Evolutionary conservation across 768 basidiomycete species (phyloP), one percentile per base, ranked within the genome.

Genomic region (Pisolithus orientalis): DNA sequence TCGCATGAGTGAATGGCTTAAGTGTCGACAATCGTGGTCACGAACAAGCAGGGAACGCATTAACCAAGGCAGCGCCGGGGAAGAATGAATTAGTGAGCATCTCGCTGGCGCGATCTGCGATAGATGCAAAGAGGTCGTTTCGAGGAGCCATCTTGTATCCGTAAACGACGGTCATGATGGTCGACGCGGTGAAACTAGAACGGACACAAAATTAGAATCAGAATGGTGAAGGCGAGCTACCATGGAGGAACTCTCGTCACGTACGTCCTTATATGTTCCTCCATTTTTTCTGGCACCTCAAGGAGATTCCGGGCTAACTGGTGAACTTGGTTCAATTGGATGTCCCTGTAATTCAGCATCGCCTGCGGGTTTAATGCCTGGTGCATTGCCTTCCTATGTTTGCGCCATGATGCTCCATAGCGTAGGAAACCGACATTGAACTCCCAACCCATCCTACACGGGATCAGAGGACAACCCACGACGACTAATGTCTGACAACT

Each of bases 371-470:
- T 63, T 55, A 74, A 63, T n/a, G 58, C 59, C 34, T 75, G 70
- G 39, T 73, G 71, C 52, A 68, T 67, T 32, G 69, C 61, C 43
- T 68, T 65, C 32, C 73, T 58, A 50, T 74, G 69, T 31, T 55
- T 60, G 7, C 72, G 65, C 75, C 74, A 76, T 42, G 52, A 54
- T 2, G 67, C 47, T 1, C 70, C 71, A 52, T 76, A 74, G 2
- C 59, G 64, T 55, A 69, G 63, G 31, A 70, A 58, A 27, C 62
- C 67, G 6, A 68, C 59, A 48, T 71, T 67, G 52, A 72, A 73
- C 46, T 70, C 69, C 68, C 72, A 75, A 16, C 72, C 71, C 67
- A 70, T 68, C 29, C 58, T 65, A 31, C 31, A n/a, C 24, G 47
- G 5, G 10, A 39, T 58, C 56, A 40, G 37, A 16, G 5, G 51